These are phyloP conservation scores for Paramecium tetraurelia DNA, from an alignment of 73 alveolate genomes.

Conservation along the genomic window DNA sequence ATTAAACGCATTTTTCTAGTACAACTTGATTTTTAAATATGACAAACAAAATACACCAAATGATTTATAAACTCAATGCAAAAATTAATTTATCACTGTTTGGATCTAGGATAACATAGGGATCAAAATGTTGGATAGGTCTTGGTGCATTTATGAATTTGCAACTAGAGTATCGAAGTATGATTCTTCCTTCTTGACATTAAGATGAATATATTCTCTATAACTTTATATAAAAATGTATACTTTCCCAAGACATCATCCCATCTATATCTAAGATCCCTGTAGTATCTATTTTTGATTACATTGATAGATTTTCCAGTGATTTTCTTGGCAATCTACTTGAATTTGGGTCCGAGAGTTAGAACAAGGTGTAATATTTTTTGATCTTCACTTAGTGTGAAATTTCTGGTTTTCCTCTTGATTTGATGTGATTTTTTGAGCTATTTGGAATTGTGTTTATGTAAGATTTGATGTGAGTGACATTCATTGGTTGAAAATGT, in stretches of 20 bases:
- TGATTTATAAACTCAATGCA: not conserved
- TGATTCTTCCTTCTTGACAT: not conserved
- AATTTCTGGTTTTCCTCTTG: not conserved
- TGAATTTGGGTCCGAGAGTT: not conserved
- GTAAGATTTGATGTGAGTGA: not conserved
- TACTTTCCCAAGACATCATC: conserved; percentile 42
- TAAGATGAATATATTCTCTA: not conserved
- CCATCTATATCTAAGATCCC: conserved; percentile 26
- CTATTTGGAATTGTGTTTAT: not conserved
- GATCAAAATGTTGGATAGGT: not conserved
- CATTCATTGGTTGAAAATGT: not conserved
- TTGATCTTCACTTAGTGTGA: not conserved
- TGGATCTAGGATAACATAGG: not conserved
- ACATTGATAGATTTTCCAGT: not conserved
- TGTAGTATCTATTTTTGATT: not conserved
- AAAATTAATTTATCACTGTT: not conserved
- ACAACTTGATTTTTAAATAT: not conserved
- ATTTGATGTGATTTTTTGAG: not conserved
- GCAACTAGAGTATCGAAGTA: not conserved
- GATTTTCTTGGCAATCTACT: not conserved
- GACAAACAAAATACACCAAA: not conserved
- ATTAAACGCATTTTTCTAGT: not conserved
- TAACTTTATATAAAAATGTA: not conserved
- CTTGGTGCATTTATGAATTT: not conserved
- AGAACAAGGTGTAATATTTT: not conserved